A percentile compares a stretch with the other conserved stretches of the same genome.
Conservation (phyloP, 805 yeast genomes). For the Kluyveromyces aestuarii region DNA sequence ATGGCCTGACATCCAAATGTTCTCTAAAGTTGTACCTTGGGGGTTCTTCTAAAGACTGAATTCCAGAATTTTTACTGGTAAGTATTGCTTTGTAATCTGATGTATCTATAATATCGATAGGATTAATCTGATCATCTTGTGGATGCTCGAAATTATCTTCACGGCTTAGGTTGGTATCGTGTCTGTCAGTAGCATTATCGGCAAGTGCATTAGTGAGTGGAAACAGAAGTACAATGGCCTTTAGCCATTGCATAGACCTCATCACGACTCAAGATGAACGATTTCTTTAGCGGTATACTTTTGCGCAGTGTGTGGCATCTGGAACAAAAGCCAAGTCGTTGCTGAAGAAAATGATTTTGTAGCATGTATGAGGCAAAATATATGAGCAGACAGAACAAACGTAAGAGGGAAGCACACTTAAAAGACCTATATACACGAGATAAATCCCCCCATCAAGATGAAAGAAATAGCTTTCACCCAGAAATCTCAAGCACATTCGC, state of each 20-base stretch:
- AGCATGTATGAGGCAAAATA: neutral
- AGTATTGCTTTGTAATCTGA: constrained; percentile 6
- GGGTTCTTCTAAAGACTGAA: constrained; percentile 6
- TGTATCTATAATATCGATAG: neutral
- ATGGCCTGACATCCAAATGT: constrained; percentile 51
- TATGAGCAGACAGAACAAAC: neutral
- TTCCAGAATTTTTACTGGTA: constrained; percentile 3
- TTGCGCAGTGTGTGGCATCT: neutral
- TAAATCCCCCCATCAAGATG: neutral
- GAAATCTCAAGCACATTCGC: constrained; percentile 8
- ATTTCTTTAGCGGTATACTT: too few relatives aligned
- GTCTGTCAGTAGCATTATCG: neutral
- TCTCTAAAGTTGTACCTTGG: constrained; percentile 47
- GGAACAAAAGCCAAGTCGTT: neutral
- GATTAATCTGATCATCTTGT: neutral
- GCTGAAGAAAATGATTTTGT: neutral
- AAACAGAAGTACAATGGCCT: neutral
- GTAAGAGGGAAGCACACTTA: neutral
- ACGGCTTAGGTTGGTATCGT: neutral
- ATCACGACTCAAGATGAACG: neutral
- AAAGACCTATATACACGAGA: neutral
- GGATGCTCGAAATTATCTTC: neutral
- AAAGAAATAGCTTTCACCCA: neutral
- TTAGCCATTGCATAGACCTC: neutral
- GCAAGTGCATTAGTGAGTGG: neutral